These are phyloP conservation scores for Xylariaceae sp. DNA, from an alignment of 2,329 filamentous ascomycete genomes.

Conservation along the genomic window DNA sequence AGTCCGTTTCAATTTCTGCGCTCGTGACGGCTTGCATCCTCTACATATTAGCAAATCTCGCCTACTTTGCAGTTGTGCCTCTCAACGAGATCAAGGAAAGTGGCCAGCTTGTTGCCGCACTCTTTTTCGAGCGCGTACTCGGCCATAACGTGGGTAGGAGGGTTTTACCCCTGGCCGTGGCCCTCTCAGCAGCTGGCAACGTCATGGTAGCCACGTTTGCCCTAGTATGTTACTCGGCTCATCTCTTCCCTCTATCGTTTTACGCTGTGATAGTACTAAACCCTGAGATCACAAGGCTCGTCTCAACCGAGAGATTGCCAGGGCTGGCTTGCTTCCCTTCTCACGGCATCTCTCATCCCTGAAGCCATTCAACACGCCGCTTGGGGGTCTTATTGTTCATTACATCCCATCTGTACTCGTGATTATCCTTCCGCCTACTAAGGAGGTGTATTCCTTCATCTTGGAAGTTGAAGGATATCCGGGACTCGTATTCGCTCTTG, in stretches of 20 bases:
- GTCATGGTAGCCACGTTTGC: conserved; percentile 69
- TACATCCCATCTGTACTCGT: conserved; percentile 64
- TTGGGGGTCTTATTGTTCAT: conserved; percentile 64
- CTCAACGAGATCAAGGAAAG: conserved; percentile 61
- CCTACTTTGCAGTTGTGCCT: conserved; percentile 59
- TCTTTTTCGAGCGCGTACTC: conserved; percentile 63
- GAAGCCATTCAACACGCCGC: conserved; percentile 59
- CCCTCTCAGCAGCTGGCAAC: conserved; percentile 63
- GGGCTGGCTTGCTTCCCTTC: conserved; percentile 65
- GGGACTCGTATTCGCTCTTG: conserved; percentile 54
- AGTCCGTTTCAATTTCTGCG: conserved; percentile 55
- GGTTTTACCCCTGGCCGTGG: conserved; percentile 59
- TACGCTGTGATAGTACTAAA: background rate
- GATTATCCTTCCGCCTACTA: conserved; percentile 58
- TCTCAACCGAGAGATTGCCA: conserved; percentile 66
- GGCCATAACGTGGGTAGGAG: conserved; percentile 52
- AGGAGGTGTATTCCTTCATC: conserved; percentile 67
- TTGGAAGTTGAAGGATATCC: conserved; percentile 67
- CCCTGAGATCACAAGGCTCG: conserved; percentile 42
- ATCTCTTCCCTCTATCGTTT: background rate
- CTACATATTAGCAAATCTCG: conserved; percentile 62
- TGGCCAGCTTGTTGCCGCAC: conserved; percentile 61
- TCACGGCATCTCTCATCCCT: conserved; percentile 57
- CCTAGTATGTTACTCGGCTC: conserved; percentile 43
- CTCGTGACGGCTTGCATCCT: conserved; percentile 57